Percentiles rank a stretch among this genome's conserved stretches.
phyloP scores from a whole-genome alignment of 108 stramenopile species.

The Chaetoceros tenuissimus region DNA sequence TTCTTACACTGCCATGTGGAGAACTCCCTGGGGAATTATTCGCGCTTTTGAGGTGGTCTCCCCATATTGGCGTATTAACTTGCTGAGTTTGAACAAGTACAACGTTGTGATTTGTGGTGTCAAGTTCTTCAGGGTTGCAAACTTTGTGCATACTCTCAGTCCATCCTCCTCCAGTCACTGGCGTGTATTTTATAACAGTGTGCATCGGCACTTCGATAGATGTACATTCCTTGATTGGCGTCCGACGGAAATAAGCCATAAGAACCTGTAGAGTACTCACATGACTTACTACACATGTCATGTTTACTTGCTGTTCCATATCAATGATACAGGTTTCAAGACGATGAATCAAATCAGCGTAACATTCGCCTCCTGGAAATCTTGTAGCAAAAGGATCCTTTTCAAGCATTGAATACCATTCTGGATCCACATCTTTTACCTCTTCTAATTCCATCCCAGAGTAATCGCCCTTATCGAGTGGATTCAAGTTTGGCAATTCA shows the following conservation, averaged over 20 bases:
- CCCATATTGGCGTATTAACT: neutral
- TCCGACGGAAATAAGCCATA: slow-evolving; percentile 79
- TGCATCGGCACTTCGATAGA: slow-evolving; percentile 79
- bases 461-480: slow-evolving; percentile 87
- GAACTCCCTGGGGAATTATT: neutral
- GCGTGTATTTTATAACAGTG: slow-evolving; percentile 81
- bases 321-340: slow-evolving; percentile 78
- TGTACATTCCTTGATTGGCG: slow-evolving; percentile 70
- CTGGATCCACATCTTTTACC: slow-evolving; percentile 47
- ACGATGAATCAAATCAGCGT: slow-evolving; percentile 71
- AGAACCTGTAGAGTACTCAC: slow-evolving; percentile 80
- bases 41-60: neutral
- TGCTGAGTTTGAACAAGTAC: neutral
- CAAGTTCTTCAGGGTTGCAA: neutral
- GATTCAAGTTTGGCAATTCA: slow-evolving; percentile 77
- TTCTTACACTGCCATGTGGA: too few species aligned
- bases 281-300: slow-evolving; percentile 82
- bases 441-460: slow-evolving; percentile 79
- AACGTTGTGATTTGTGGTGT: neutral
- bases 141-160: slow-evolving; percentile 21
- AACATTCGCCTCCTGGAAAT: slow-evolving; percentile 89
- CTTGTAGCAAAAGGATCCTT: slow-evolving; percentile 74
- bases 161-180: slow-evolving; percentile 81
- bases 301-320: slow-evolving; percentile 82
- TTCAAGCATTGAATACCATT: slow-evolving; percentile 61